Evolutionary conservation across 2,329 filamentous ascomycete species (phyloP).

Genomic region (Epichloe elymi): DNA sequence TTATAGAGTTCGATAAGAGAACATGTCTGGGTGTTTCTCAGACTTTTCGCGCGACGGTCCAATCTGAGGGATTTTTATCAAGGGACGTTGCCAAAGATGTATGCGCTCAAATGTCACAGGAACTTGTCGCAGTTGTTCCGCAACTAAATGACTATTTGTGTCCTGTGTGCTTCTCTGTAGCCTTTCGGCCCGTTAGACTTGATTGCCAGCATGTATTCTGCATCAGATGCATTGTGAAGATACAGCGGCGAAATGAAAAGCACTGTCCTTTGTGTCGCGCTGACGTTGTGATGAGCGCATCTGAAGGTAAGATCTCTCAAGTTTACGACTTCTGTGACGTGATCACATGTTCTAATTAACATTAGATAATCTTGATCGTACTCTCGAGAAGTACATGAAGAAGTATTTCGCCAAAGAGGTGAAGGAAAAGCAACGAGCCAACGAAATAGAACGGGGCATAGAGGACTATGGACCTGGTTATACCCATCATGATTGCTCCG

Average conservation of each 20-base stretch:
- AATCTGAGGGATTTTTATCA: slow-evolving; percentile 47
- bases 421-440: slow-evolving; percentile 53
- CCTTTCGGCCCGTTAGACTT: slow-evolving; percentile 70
- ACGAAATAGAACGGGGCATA: slow-evolving; percentile 61
- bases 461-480: slow-evolving; percentile 60
- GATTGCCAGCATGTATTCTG: slow-evolving; percentile 69
- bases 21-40: slow-evolving; percentile 59
- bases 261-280: slow-evolving; percentile 66
- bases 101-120: slow-evolving; percentile 58
- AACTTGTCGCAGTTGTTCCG: slow-evolving; percentile 61
- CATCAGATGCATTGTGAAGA: slow-evolving; percentile 68
- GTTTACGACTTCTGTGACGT: neutral
- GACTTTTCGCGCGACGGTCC: slow-evolving; percentile 46
- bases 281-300: slow-evolving; percentile 57
- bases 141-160: slow-evolving; percentile 77
- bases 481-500: slow-evolving; percentile 40
- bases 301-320: slow-evolving; percentile 36
- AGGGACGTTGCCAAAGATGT: slow-evolving; percentile 61
- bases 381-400: slow-evolving; percentile 55
- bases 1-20: slow-evolving; percentile 69
- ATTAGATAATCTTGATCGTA: slow-evolving; percentile 54
- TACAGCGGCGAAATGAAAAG: slow-evolving; percentile 56
- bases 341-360: neutral
- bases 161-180: slow-evolving; percentile 65
- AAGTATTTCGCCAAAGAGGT: slow-evolving; percentile 63